Conservation (phyloP, 176 grass and related monocot species). For the Alopecurus myosuroides region DNA sequence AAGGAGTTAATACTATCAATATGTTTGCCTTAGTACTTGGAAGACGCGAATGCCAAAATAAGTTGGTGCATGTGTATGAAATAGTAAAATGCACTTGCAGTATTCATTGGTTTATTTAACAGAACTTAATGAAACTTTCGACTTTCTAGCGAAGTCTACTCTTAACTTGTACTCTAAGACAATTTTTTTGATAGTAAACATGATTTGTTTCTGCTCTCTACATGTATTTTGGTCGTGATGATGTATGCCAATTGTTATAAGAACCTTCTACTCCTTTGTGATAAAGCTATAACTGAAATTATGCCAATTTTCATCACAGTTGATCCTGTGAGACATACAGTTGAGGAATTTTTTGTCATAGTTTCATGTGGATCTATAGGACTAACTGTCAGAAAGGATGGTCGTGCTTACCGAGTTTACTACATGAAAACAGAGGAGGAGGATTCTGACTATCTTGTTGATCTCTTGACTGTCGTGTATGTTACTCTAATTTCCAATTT, state of each 20-base stretch:
- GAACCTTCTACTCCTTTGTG: constrained; percentile 5
- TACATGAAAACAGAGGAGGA: constrained; percentile 88
- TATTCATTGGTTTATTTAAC: background rate
- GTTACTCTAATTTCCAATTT: background rate
- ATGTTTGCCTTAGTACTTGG: background rate
- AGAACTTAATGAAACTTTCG: background rate
- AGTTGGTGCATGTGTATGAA: too few relatives aligned
- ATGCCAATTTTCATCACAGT: constrained; percentile 77
- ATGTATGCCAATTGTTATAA: background rate
- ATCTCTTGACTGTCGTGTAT: constrained; percentile 88
- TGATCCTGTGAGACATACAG: constrained; percentile 74
- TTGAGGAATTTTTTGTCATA: constrained; percentile 48
- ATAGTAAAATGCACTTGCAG: background rate
- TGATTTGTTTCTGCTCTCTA: background rate
- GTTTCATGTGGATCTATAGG: constrained; percentile 59
- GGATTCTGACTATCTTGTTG: constrained; percentile 73
- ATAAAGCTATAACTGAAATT: constrained; percentile 51
- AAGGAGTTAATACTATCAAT: background rate
- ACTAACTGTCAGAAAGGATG: constrained; percentile 60
- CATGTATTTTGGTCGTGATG: background rate
- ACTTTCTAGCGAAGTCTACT: background rate
- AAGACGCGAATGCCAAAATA: background rate
- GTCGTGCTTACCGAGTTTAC: constrained; percentile 63
- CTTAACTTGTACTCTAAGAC: background rate
- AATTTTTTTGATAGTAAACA: background rate